Conservation (phyloP, 768 basidiomycete species). For the Pulveroboletus frians region DNA sequence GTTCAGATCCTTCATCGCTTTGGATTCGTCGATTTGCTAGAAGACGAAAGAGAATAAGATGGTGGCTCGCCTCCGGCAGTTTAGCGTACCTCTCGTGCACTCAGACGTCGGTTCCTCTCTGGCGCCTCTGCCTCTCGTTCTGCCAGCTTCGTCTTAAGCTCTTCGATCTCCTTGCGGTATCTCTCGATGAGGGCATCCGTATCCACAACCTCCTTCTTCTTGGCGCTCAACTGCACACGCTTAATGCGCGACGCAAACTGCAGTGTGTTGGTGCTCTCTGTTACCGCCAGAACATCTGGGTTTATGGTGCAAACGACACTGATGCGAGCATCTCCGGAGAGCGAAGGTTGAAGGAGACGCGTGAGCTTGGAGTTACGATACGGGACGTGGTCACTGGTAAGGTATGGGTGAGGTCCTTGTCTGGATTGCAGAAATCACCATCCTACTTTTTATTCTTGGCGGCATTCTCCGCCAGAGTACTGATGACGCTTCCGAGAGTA, state of each 20-base stretch:
- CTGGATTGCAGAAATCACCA: background rate
- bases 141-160: conserved; percentile 67
- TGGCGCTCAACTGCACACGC: conserved; percentile 79
- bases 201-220: conserved; percentile 91
- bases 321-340: conserved; percentile 92
- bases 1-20: conserved; percentile 81
- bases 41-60: background rate
- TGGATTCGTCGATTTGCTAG: conserved; percentile 79
- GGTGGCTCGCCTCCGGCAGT: background rate
- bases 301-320: conserved; percentile 96
- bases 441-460: conserved; percentile 65
- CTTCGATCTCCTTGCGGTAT: conserved; percentile 92
- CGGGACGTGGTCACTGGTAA: conserved; percentile 76
- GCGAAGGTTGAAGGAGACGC: conserved; percentile 87
- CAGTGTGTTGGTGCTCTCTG: conserved; percentile 84
- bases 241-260: conserved; percentile 90
- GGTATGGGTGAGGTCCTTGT: background rate
- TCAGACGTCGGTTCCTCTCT: conserved; percentile 36
- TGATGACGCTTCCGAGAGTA: conserved; percentile 89
- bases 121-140: conserved; percentile 66
- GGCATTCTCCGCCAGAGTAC: conserved; percentile 85
- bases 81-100: conserved; percentile 40
- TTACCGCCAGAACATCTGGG: conserved; percentile 70
- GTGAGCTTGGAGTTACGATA: conserved; percentile 96
- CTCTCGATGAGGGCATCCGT: conserved; percentile 91